Evolutionary conservation across 2,329 filamentous ascomycete species (phyloP).

Genomic region (Alternaria viburni): DNA sequence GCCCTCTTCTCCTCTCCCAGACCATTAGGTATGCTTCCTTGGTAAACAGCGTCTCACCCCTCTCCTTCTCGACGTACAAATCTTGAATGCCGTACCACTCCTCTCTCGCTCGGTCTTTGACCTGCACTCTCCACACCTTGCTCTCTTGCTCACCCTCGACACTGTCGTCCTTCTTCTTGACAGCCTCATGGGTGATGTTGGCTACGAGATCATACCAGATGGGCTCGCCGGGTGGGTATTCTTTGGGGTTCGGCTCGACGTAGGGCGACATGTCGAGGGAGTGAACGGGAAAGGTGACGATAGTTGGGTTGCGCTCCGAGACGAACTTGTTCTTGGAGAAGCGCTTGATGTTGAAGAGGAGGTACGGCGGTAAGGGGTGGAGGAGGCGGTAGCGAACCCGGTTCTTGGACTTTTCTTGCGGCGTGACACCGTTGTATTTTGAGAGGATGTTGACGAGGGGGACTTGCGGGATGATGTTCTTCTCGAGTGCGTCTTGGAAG

Average conservation of each 20-base stretch:
- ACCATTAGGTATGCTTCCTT: slow-evolving; percentile 96
- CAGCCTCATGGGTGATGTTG: slow-evolving; percentile 88
- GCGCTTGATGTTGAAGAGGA: slow-evolving; percentile 95
- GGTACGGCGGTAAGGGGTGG: slow-evolving; percentile 88
- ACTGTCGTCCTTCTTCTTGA: slow-evolving; percentile 76
- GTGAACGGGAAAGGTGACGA: slow-evolving; percentile 91
- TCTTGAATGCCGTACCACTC: slow-evolving; percentile 96
- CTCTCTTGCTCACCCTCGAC: slow-evolving; percentile 90
- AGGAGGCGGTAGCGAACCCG: slow-evolving; percentile 87
- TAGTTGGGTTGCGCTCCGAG: slow-evolving; percentile 93
- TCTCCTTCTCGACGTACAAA: slow-evolving; percentile 86
- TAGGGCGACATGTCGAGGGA: slow-evolving; percentile 88
- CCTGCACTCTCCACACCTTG: slow-evolving; percentile 94
- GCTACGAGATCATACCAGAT: slow-evolving; percentile 95
- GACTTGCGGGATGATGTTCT: slow-evolving; percentile 95
- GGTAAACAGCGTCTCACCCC: slow-evolving; percentile 87
- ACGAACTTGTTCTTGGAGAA: slow-evolving; percentile 98
- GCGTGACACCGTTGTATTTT: slow-evolving; percentile 89
- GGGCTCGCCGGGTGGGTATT: slow-evolving; percentile 76
- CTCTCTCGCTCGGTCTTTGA: slow-evolving; percentile 78
- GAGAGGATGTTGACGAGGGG: slow-evolving; percentile 76
- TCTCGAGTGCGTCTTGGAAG: slow-evolving; percentile 92
- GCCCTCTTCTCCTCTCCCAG: slow-evolving; percentile 81
- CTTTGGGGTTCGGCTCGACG: slow-evolving; percentile 80
- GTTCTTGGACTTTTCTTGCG: slow-evolving; percentile 88